Evolutionary conservation across 306 rosid species (phyloP).

Genomic region (Abrus pulchellus): DNA sequence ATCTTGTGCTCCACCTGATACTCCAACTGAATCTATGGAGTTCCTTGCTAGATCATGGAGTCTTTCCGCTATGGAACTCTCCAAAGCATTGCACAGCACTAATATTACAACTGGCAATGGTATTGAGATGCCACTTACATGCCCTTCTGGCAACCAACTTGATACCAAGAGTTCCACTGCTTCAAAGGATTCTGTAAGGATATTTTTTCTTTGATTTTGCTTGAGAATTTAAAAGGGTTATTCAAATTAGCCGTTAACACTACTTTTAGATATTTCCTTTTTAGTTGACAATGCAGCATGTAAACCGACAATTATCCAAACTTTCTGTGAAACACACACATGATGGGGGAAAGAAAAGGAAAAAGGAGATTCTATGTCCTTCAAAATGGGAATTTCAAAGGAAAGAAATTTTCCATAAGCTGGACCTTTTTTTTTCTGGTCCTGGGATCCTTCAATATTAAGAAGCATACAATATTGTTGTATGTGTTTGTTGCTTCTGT

Average conservation of each 20-base stretch:
- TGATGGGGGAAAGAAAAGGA: conserved; percentile 1
- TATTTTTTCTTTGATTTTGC: conserved; percentile 34
- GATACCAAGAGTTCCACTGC: conserved; percentile 48
- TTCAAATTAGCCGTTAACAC: neutral
- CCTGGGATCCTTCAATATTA: conserved; percentile 37
- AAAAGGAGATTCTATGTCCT: conserved; percentile 34
- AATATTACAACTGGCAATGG: conserved; percentile 48
- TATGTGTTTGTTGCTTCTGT: conserved; percentile 33
- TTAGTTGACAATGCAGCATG: conserved; percentile 29
- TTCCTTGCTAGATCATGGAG: conserved; percentile 98
- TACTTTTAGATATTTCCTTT: conserved; percentile 40
- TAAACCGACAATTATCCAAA: conserved; percentile 5
- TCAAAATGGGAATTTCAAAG: neutral
- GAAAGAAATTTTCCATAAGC: conserved; percentile 20
- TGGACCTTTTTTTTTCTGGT: neutral
- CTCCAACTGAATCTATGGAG: conserved; percentile 97
- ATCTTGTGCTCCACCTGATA: conserved; percentile 75
- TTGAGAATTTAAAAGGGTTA: conserved; percentile 25
- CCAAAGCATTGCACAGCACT: conserved; percentile 77
- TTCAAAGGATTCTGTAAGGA: conserved; percentile 75
- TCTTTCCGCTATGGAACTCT: conserved; percentile 85
- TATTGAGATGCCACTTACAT: conserved; percentile 55
- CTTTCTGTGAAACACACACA: neutral
- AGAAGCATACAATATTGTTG: conserved; percentile 11
- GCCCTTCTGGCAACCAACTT: conserved; percentile 48